phyloP scores from a whole-genome alignment of 1,139 yeast species.

The Sugiyamaella grinbergsii region DNA sequence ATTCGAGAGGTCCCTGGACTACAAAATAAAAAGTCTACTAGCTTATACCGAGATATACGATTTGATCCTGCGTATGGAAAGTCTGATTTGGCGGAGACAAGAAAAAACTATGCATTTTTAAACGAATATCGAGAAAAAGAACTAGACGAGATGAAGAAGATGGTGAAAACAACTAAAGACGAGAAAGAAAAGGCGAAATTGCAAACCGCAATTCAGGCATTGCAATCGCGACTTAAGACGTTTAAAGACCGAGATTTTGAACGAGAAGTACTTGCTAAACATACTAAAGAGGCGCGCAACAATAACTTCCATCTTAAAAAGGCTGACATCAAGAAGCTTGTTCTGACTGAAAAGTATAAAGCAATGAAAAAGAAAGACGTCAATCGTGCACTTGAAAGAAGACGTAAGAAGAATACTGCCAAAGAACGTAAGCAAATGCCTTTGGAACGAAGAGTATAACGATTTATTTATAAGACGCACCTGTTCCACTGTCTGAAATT shows the following conservation, averaged over 20 bases:
- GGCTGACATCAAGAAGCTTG: conserved; percentile 75
- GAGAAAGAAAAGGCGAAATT: conserved; percentile 58
- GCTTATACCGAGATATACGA: conserved; percentile 73
- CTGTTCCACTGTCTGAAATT: background rate
- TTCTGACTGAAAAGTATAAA: conserved; percentile 87
- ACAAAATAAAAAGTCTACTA: conserved; percentile 44
- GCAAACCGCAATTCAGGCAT: conserved; percentile 47
- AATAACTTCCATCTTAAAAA: conserved; percentile 71
- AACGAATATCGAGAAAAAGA: conserved; percentile 83
- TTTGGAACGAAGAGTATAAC: conserved; percentile 34
- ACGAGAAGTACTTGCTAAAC: conserved; percentile 54
- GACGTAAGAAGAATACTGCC: conserved; percentile 90
- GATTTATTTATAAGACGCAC: background rate
- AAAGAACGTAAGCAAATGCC: conserved; percentile 81
- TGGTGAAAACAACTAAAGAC: conserved; percentile 60
- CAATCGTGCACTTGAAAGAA: conserved; percentile 86
- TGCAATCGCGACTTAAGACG: conserved; percentile 76
- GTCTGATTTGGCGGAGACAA: conserved; percentile 62
- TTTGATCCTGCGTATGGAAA: conserved; percentile 89
- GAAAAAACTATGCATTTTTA: conserved; percentile 79
- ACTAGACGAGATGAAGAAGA: conserved; percentile 57
- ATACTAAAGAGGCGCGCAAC: conserved; percentile 53
- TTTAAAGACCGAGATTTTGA: conserved; percentile 77
- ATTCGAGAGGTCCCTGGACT: conserved; percentile 78
- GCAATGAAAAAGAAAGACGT: conserved; percentile 80